These are phyloP conservation scores for Geosmithia flava DNA, from an alignment of 2,329 filamentous ascomycete genomes.

Conservation along the genomic window DNA sequence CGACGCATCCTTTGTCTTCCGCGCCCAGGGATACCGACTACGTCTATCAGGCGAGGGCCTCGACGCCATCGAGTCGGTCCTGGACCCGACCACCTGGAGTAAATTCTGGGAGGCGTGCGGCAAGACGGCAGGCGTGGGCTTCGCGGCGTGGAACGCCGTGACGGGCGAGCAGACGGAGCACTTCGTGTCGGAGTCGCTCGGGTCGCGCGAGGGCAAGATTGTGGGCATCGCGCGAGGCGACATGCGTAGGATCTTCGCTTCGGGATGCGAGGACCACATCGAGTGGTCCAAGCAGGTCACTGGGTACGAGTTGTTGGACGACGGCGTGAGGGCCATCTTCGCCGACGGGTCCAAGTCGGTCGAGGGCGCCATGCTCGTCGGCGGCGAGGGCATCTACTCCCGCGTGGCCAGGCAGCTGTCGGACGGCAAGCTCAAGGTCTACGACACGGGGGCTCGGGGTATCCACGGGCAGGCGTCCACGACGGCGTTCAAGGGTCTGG, in stretches of 20 bases:
- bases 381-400: constrained; percentile 51
- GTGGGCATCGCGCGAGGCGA: constrained; percentile 51
- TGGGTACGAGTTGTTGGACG: constrained; percentile 42
- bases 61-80: too few species aligned
- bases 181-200: constrained; percentile 18
- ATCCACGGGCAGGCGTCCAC: constrained; percentile 55
- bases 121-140: constrained; percentile 45
- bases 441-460: constrained; percentile 48
- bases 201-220: constrained; percentile 42
- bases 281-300: constrained; percentile 43
- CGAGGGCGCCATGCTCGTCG: constrained; percentile 46
- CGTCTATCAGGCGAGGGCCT: constrained; percentile 44
- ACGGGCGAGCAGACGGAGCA: constrained; percentile 32
- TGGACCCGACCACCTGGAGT: constrained; percentile 18
- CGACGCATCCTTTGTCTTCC: constrained; percentile 34
- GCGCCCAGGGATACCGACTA: constrained; percentile 50
- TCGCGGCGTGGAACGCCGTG: constrained; percentile 35
- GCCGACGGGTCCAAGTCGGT: constrained; percentile 45
- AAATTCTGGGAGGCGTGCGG: constrained; percentile 46
- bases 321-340: constrained; percentile 45
- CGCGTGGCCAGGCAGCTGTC: constrained; percentile 47
- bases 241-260: constrained; percentile 46
- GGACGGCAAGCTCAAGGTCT: constrained; percentile 43
- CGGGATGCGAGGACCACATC: constrained; percentile 40
- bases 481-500: constrained; percentile 45